phyloP scores from a whole-genome alignment of 2,329 filamentous ascomycete genomes.

The Cercospora janseana region DNA sequence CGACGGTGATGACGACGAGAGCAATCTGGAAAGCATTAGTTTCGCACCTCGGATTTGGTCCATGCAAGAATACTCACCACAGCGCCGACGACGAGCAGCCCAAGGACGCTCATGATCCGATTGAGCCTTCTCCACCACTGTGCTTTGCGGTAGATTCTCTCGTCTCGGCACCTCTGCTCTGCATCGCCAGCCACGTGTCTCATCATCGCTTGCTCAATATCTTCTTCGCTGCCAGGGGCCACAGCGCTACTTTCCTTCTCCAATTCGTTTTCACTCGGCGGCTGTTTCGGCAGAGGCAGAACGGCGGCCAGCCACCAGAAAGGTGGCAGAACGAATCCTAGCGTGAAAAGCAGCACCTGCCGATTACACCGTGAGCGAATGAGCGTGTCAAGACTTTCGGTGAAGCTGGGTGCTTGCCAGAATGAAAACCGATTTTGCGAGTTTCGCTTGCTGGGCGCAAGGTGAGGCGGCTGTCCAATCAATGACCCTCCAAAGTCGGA shows the following conservation, averaged over 20 bases:
- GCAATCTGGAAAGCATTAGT: conserved; percentile 31
- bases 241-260: conserved; percentile 26
- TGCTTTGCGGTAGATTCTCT: conserved; percentile 36
- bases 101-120: conserved; percentile 41
- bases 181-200: conserved; percentile 34
- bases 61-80: conserved; percentile 32
- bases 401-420: conserved; percentile 39
- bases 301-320: conserved; percentile 39
- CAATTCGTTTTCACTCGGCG: conserved; percentile 22
- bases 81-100: conserved; percentile 37
- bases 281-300: conserved; percentile 36
- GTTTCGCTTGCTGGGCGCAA: conserved; percentile 30
- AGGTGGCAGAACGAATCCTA: conserved; percentile 39
- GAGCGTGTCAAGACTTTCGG: conserved; percentile 37
- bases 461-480: conserved; percentile 27
- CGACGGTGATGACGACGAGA: conserved; percentile 36
- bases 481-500: conserved; percentile 27
- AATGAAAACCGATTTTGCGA: conserved; percentile 30
- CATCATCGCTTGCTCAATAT: conserved; percentile 33
- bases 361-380: conserved; percentile 36
- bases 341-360: conserved; percentile 38
- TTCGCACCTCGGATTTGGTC: background rate
- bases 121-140: conserved; percentile 41
- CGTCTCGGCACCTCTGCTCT: conserved; percentile 35
- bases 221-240: conserved; percentile 29